These are phyloP conservation scores for Colletotrichum caudatum DNA, from an alignment of 2,329 filamentous ascomycete species.

Conservation along the genomic window DNA sequence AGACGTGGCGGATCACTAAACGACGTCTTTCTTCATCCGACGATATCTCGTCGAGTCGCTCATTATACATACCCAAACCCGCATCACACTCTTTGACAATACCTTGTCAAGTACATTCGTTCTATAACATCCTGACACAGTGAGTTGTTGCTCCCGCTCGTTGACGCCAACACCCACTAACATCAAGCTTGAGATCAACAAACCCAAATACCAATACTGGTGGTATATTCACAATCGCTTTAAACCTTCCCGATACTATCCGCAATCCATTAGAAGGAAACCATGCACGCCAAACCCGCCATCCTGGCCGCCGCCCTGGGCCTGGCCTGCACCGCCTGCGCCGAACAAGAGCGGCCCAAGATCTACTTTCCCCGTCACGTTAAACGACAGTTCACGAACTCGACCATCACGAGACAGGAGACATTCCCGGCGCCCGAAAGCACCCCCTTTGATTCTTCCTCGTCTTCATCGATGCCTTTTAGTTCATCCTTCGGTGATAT, in stretches of 20 bases:
- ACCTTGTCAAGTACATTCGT: slow-evolving; percentile 71
- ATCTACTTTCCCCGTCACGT: slow-evolving; percentile 70
- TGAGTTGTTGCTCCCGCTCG: slow-evolving; percentile 38
- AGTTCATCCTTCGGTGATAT: slow-evolving; percentile 34
- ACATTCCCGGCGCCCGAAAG: slow-evolving; percentile 46
- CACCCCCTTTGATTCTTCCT: slow-evolving; percentile 41
- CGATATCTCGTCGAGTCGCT: slow-evolving; percentile 43
- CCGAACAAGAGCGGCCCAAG: slow-evolving; percentile 60
- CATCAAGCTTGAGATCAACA: slow-evolving; percentile 14
- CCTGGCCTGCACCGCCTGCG: slow-evolving; percentile 59
- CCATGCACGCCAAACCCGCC: slow-evolving; percentile 63
- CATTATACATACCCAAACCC: slow-evolving; percentile 42
- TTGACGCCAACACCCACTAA: slow-evolving; percentile 31
- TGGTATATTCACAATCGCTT: slow-evolving; percentile 40
- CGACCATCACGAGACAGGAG: slow-evolving; percentile 52
- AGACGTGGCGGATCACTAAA: slow-evolving; percentile 36
- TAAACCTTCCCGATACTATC: slow-evolving; percentile 9
- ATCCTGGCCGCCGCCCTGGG: slow-evolving; percentile 63
- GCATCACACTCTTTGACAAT: slow-evolving; percentile 63
- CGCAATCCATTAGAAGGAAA: slow-evolving; percentile 43
- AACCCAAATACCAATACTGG: slow-evolving; percentile 23
- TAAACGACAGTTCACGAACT: slow-evolving; percentile 63
- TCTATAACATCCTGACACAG: slow-evolving; percentile 60
- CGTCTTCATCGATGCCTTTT: neutral
- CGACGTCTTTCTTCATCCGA: slow-evolving; percentile 31